These are phyloP conservation scores for Laguncularia racemosa DNA, from an alignment of 345 rosid species.

Conservation along the genomic window DNA sequence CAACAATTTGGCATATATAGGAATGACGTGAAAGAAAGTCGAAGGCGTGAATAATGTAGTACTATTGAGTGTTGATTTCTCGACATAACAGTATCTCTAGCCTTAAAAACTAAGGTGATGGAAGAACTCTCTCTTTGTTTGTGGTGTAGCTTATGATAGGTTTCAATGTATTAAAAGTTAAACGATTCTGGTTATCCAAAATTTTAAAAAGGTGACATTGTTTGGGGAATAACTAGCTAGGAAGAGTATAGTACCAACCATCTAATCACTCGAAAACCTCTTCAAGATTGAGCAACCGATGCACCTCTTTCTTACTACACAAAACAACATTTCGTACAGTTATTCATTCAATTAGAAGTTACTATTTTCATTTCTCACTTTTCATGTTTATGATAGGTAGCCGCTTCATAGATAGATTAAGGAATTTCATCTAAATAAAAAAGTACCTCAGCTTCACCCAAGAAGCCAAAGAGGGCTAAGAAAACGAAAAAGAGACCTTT, in stretches of 20 bases:
- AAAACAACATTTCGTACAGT: slow-evolving; percentile 48
- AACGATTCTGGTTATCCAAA: slow-evolving; percentile 44
- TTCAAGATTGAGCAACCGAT: slow-evolving; percentile 44
- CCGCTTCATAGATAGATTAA: no score
- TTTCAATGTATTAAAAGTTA: slow-evolving; percentile 43
- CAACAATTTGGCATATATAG: no score
- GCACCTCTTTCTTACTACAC: slow-evolving; percentile 56
- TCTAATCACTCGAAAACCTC: slow-evolving; percentile 22
- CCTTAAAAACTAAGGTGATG: background rate
- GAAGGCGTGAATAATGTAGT: no score
- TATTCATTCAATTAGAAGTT: background rate
- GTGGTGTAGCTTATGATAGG: slow-evolving; percentile 33
- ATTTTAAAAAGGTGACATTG: slow-evolving; percentile 38
- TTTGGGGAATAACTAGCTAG: slow-evolving; percentile 59
- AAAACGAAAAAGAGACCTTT: no score
- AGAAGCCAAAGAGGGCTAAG: no score
- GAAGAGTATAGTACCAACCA: slow-evolving; percentile 51
- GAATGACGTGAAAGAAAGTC: no score
- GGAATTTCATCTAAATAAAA: no score
- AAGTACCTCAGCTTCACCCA: no score
- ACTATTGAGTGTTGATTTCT: no score
- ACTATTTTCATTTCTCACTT: no score
- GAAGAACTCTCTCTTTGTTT: background rate
- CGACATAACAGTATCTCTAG: background rate
- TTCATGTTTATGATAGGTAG: no score